These are phyloP conservation scores for Naganishia randhawae DNA, from an alignment of 768 basidiomycete species.

Conservation along the genomic window DNA sequence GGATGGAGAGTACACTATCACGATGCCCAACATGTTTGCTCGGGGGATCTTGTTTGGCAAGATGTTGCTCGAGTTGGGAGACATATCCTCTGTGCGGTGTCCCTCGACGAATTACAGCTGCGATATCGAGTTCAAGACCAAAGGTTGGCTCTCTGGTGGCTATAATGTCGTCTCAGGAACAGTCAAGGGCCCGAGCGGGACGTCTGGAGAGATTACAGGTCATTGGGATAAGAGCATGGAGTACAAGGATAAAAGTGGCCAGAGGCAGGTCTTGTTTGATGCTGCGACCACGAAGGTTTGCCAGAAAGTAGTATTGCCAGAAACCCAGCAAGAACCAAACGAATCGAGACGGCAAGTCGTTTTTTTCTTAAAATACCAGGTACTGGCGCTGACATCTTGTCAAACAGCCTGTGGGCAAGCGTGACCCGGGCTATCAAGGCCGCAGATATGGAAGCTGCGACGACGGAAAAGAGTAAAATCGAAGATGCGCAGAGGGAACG, in stretches of 20 bases:
- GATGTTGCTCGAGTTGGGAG: conserved; percentile 95
- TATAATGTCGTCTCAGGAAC: conserved; percentile 86
- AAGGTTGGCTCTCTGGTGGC: conserved; percentile 96
- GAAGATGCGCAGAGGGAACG: conserved; percentile 88
- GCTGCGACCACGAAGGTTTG: conserved; percentile 68
- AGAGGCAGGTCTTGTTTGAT: conserved; percentile 79
- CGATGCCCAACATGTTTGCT: conserved; percentile 87
- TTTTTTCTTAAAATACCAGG: too few species aligned
- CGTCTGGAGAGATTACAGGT: conserved; percentile 77
- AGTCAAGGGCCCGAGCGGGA: conserved; percentile 63
- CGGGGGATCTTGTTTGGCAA: conserved; percentile 55
- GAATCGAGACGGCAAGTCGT: conserved; percentile 73
- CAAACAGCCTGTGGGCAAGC: conserved; percentile 67
- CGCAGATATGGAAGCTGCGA: conserved; percentile 93
- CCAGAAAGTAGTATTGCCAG: conserved; percentile 78
- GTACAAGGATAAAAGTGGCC: conserved; percentile 67
- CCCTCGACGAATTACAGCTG: conserved; percentile 68
- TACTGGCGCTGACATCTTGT: neutral
- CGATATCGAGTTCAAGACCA: conserved; percentile 96
- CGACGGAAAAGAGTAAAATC: conserved; percentile 78
- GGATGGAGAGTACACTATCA: conserved; percentile 57
- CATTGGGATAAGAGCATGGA: conserved; percentile 90
- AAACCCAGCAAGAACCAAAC: conserved; percentile 79
- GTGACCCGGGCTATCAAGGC: conserved; percentile 78
- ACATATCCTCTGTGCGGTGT: conserved; percentile 78